These are phyloP conservation scores for Logfia minima DNA, from an alignment of 129 eudicot species.

Conservation along the genomic window DNA sequence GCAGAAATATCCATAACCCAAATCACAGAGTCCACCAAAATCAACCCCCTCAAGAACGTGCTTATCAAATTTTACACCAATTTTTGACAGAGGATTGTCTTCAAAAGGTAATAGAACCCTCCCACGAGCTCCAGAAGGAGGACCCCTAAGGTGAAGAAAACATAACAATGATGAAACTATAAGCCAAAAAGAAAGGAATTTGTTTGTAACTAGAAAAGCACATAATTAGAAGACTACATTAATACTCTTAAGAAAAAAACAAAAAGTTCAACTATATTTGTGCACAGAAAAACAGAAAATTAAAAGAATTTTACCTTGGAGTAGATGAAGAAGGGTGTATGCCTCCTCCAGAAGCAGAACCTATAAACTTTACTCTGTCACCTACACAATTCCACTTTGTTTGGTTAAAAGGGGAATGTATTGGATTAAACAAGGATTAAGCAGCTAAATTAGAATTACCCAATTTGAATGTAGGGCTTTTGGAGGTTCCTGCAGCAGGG, in stretches of 20 bases:
- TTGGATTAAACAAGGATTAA: constrained; percentile 11
- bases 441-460: constrained; percentile 39
- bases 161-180: constrained; percentile 10
- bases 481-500: constrained; percentile 48
- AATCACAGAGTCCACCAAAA: constrained; percentile 70
- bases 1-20: constrained; percentile 83
- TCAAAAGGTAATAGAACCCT: constrained; percentile 77
- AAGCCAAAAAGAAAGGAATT: not conserved
- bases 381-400: constrained; percentile 46
- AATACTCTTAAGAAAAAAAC: not conserved
- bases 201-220: not conserved
- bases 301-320: constrained; percentile 46
- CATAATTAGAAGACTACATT: not conserved
- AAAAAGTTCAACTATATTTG: not conserved
- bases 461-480: constrained; percentile 45
- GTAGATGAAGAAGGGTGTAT: constrained; percentile 46
- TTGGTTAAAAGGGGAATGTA: not conserved
- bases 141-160: constrained; percentile 61
- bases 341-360: constrained; percentile 47
- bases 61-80: constrained; percentile 86
- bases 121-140: constrained; percentile 72
- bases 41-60: constrained; percentile 73
- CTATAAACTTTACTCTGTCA: constrained; percentile 72
- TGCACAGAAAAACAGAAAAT: not conserved
- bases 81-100: constrained; percentile 66